phyloP scores from a whole-genome alignment of 2,329 filamentous ascomycete genomes.

The Fusarium pilosicola region DNA sequence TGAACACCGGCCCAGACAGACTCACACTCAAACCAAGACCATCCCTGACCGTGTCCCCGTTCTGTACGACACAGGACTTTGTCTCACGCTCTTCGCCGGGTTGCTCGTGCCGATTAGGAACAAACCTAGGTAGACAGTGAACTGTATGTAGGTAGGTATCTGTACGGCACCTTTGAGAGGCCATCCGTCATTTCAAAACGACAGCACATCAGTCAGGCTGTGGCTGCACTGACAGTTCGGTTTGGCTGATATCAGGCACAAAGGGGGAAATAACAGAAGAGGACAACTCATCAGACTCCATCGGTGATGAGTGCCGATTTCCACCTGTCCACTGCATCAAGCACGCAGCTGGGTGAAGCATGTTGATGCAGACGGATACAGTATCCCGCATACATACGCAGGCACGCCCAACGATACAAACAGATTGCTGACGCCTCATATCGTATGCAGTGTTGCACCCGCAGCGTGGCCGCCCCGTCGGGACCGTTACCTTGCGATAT shows the following conservation, averaged over 20 bases:
- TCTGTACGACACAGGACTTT: slow-evolving; percentile 17
- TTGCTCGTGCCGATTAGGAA: slow-evolving; percentile 1
- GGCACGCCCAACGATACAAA: slow-evolving; percentile 17
- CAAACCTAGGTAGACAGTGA: not conserved
- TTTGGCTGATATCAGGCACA: slow-evolving; percentile 16
- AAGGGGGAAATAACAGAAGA: slow-evolving; percentile 5
- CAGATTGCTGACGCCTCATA: slow-evolving; percentile 13
- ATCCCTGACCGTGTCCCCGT: slow-evolving; percentile 10
- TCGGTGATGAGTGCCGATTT: slow-evolving; percentile 14
- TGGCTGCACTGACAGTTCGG: not conserved
- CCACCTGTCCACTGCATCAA: slow-evolving; percentile 12
- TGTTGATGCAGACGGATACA: slow-evolving; percentile 24
- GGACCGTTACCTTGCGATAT: not conserved
- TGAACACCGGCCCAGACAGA: slow-evolving; percentile 4
- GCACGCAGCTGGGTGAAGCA: slow-evolving; percentile 22
- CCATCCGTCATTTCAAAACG: slow-evolving; percentile 10
- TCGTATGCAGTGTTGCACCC: slow-evolving; percentile 29
- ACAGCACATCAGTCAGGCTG: slow-evolving; percentile 23
- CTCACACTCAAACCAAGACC: not conserved
- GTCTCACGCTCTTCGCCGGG: slow-evolving; percentile 5
- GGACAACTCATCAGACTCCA: slow-evolving; percentile 32
- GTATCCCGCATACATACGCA: slow-evolving; percentile 23
- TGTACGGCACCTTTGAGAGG: not conserved
- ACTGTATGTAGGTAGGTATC: not conserved
- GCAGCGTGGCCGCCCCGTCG: slow-evolving; percentile 14